These are phyloP conservation scores for Ophiostoma tasmaniense DNA, from an alignment of 2,329 filamentous ascomycete species.

Conservation along the genomic window DNA sequence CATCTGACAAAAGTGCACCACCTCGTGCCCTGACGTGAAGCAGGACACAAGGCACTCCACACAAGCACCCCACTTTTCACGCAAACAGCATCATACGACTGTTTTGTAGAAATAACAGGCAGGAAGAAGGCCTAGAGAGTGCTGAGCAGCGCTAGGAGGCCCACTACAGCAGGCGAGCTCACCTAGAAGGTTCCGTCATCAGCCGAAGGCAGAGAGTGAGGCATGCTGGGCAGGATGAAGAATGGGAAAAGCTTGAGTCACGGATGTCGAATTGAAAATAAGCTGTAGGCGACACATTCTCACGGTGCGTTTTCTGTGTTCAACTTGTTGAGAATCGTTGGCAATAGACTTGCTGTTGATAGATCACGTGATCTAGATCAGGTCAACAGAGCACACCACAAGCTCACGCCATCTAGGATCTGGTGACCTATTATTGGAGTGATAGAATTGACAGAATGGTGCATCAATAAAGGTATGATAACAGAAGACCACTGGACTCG, in stretches of 20 bases:
- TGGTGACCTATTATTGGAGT: not conserved
- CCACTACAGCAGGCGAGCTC: not conserved
- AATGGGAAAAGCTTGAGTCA: too few species aligned
- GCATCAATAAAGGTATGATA: too few species aligned
- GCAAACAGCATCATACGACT: slow-evolving; percentile 2
- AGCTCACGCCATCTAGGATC: not conserved
- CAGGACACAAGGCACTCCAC: not conserved
- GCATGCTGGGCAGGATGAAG: not conserved
- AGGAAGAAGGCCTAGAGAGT: not conserved
- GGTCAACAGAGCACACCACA: not conserved
- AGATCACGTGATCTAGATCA: not conserved
- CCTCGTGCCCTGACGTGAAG: not conserved
- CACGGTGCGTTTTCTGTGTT: not conserved
- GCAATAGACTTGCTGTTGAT: not conserved
- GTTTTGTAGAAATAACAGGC: not conserved
- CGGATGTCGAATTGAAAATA: too few species aligned
- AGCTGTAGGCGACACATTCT: too few species aligned
- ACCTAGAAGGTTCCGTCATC: slow-evolving; percentile 6
- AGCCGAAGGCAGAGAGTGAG: not conserved
- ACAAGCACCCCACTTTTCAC: not conserved
- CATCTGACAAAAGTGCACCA: not conserved
- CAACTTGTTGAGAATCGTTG: too few species aligned
- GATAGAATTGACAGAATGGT: not conserved
- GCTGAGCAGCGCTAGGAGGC: not conserved
- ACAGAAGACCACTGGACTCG: too few species aligned